Evolutionary conservation across 495 filamentous ascomycete genomes (phyloP).

Genomic region (Xylaria venustula): DNA sequence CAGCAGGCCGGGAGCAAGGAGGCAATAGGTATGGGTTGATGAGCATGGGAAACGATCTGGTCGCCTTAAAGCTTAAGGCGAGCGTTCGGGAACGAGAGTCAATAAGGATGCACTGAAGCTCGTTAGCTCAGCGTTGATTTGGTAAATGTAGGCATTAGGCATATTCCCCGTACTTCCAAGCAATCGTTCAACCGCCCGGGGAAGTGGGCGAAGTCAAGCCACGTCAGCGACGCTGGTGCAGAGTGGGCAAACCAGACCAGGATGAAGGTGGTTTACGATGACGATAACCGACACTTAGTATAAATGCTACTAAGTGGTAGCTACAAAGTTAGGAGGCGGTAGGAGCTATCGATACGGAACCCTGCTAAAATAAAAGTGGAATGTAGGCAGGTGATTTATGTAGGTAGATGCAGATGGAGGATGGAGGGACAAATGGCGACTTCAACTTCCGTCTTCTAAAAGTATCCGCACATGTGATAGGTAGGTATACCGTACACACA

Average conservation of each 20-base stretch:
- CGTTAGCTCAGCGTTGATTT: neutral
- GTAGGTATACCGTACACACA: too few species aligned
- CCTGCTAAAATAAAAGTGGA: too few species aligned
- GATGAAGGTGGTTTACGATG: neutral
- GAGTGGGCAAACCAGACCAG: neutral
- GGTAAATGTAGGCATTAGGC: constrained; percentile 5
- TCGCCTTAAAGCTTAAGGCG: neutral
- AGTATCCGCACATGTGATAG: too few species aligned
- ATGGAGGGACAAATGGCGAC: too few species aligned
- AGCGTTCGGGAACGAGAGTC: neutral
- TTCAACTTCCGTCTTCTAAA: too few species aligned
- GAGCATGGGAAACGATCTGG: constrained; percentile 4
- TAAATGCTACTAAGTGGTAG: too few species aligned
- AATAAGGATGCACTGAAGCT: constrained; percentile 1
- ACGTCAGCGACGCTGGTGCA: constrained; percentile 1
- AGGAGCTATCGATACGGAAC: too few species aligned
- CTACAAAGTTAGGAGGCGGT: too few species aligned
- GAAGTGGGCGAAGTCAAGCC: neutral
- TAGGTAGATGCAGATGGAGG: too few species aligned
- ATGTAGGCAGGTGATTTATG: too few species aligned
- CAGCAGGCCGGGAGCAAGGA: neutral
- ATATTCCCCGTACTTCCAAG: constrained; percentile 2
- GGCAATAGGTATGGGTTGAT: neutral
- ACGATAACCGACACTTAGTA: neutral
- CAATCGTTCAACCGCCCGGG: neutral